Evolutionary conservation across 2,329 filamentous ascomycete species (phyloP).

Genomic region (Cladophialophora carrionii): DNA sequence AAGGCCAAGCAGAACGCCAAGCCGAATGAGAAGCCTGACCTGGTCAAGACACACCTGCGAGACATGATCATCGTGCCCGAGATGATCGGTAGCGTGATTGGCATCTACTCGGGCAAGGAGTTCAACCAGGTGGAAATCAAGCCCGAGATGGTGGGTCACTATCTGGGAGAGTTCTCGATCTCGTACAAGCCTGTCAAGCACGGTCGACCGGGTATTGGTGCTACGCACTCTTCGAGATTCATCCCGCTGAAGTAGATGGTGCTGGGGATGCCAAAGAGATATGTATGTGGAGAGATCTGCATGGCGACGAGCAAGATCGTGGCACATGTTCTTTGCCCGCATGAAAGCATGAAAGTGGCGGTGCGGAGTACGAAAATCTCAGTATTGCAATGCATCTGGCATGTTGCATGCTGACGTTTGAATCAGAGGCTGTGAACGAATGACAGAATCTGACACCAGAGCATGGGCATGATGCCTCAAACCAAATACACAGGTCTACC

Average conservation of each 20-base stretch:
- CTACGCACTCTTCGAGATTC: conserved; percentile 99
- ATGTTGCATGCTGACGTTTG: neutral
- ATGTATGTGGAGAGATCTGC: conserved; percentile 4
- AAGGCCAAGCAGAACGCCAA: conserved; percentile 99
- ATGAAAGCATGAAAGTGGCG: neutral
- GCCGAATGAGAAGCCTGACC: conserved; percentile 99
- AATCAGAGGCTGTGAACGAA: neutral
- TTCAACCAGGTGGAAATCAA: conserved; percentile 99
- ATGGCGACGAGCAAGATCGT: neutral
- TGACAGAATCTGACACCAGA: neutral
- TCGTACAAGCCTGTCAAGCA: conserved; percentile 99
- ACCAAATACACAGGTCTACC: neutral
- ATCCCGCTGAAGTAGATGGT: conserved; percentile 91
- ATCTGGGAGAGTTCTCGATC: conserved; percentile 99
- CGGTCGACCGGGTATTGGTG: conserved; percentile 99
- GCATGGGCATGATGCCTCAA: neutral
- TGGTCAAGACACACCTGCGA: conserved; percentile 98
- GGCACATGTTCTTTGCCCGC: neutral
- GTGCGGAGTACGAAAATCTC: neutral
- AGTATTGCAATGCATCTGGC: neutral
- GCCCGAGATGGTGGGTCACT: conserved; percentile 99
- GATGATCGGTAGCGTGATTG: conserved; percentile 99
- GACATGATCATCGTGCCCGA: conserved; percentile 99
- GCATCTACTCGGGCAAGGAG: conserved; percentile 99
- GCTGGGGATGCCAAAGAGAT: neutral